A percentile compares a stretch with the other conserved stretches of the same genome.
phyloP scores from a whole-genome alignment of 192 early-diverging fungal genomes.

The Backusella morwellensis region DNA sequence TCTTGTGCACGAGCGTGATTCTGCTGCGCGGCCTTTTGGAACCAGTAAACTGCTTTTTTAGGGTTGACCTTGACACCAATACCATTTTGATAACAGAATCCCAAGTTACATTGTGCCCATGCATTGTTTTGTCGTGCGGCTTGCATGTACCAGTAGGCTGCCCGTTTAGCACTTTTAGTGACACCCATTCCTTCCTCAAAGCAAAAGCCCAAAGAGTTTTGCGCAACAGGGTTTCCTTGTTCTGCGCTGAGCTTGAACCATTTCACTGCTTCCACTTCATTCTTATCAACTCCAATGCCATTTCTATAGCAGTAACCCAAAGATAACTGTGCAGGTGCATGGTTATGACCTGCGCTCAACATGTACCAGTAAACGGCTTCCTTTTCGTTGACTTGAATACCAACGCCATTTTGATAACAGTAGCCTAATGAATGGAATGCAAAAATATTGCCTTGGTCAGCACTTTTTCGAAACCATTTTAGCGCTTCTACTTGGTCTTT shows the following conservation, averaged over 20 bases:
- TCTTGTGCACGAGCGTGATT: conserved; percentile 63
- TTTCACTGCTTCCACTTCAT: conserved; percentile 46
- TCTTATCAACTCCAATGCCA: conserved; percentile 70
- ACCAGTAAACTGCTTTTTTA: conserved; percentile 62
- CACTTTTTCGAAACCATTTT: conserved; percentile 48
- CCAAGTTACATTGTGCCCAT: conserved; percentile 44
- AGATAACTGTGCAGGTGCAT: conserved; percentile 56
- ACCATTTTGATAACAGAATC: conserved; percentile 9
- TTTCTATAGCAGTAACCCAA: conserved; percentile 87
- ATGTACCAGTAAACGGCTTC: conserved; percentile 60
- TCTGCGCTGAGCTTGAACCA: conserved; percentile 51
- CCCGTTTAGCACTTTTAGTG: conserved; percentile 59
- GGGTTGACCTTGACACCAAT: conserved; percentile 33
- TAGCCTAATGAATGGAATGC: conserved; percentile 59
- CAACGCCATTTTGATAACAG: conserved; percentile 62
- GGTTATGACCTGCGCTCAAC: conserved; percentile 50
- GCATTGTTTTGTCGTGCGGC: conserved; percentile 55
- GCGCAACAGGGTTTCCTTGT: conserved; percentile 53
- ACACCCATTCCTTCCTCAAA: conserved; percentile 81
- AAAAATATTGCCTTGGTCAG: conserved; percentile 53
- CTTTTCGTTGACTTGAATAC: conserved; percentile 44
- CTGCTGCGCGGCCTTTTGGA: conserved; percentile 62
- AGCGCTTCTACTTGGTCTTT: conserved; percentile 50
- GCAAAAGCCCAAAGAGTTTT: conserved; percentile 69
- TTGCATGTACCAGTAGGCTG: conserved; percentile 62